These are phyloP conservation scores for Leccinum pellstonianum DNA, from an alignment of 768 basidiomycete genomes.

Conservation along the genomic window DNA sequence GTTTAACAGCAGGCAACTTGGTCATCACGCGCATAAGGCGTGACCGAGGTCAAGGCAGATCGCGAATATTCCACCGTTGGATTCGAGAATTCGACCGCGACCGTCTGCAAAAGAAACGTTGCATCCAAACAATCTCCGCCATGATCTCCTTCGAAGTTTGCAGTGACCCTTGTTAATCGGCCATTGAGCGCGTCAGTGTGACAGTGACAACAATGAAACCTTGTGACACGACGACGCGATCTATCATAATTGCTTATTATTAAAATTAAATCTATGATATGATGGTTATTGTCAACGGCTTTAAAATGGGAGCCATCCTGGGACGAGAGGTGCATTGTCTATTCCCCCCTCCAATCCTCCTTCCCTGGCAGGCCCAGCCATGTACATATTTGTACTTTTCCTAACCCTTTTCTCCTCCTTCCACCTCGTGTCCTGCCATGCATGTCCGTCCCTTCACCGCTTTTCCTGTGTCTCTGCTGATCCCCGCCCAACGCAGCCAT, in stretches of 20 bases:
- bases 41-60: constrained; percentile 3
- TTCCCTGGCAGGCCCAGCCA: constrained; percentile 23
- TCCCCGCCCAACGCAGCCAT: constrained; percentile 35
- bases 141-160: not conserved
- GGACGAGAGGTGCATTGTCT: not conserved
- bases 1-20: constrained; percentile 12
- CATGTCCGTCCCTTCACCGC: constrained; percentile 10
- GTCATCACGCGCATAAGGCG: constrained; percentile 22
- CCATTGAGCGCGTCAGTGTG: not conserved
- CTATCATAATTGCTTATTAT: not conserved
- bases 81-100: constrained; percentile 7
- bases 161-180: not conserved
- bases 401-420: constrained; percentile 5
- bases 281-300: not conserved
- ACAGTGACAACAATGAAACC: constrained; percentile 10
- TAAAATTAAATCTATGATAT: no score
- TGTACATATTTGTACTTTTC: not conserved
- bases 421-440: constrained; percentile 16
- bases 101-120: constrained; percentile 7
- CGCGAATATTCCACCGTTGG: not conserved
- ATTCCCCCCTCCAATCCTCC: not conserved
- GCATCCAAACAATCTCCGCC: constrained; percentile 21
- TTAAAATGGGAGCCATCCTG: not conserved
- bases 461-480: not conserved
- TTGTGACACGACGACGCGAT: constrained; percentile 12